phyloP scores from a whole-genome alignment of 768 basidiomycete genomes.

The Lentinula detonsa region DNA sequence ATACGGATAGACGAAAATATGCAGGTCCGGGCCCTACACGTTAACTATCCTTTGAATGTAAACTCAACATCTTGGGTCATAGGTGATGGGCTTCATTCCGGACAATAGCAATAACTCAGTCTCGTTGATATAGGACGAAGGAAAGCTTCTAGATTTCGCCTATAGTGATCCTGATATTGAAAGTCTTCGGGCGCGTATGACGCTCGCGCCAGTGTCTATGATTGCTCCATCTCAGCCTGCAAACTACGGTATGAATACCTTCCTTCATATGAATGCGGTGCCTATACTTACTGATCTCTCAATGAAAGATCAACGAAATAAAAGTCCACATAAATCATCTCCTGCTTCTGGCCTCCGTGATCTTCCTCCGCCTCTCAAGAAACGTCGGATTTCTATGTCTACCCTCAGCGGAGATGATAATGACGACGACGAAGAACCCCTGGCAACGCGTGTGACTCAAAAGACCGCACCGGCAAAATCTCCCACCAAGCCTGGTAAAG shows the following conservation, averaged over 20 bases:
- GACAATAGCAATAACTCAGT: background rate
- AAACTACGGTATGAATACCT: constrained; percentile 42
- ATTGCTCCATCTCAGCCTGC: constrained; percentile 40
- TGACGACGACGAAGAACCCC: constrained; percentile 55
- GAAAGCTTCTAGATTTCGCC: constrained; percentile 72
- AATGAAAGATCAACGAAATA: constrained; percentile 14
- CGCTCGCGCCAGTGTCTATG: constrained; percentile 36
- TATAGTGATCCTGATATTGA: constrained; percentile 67
- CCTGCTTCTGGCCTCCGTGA: constrained; percentile 48
- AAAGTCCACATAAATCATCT: constrained; percentile 33
- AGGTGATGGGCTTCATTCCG: constrained; percentile 6
- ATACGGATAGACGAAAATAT: constrained; percentile 77
- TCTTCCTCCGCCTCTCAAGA: constrained; percentile 42
- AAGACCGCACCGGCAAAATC: constrained; percentile 16
- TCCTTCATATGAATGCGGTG: constrained; percentile 3
- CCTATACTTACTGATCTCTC: constrained; percentile 15
- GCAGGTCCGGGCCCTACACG: constrained; percentile 45
- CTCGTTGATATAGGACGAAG: constrained; percentile 50
- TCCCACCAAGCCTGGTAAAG: constrained; percentile 18
- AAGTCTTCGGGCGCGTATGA: constrained; percentile 69
- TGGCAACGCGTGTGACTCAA: constrained; percentile 39
- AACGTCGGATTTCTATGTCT: constrained; percentile 46
- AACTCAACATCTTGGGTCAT: background rate
- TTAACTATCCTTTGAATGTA: background rate
- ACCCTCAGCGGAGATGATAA: constrained; percentile 48